Base-by-base conservation (phyloP, 768 basidiomycete genomes). In the Russula sp. region DNA sequence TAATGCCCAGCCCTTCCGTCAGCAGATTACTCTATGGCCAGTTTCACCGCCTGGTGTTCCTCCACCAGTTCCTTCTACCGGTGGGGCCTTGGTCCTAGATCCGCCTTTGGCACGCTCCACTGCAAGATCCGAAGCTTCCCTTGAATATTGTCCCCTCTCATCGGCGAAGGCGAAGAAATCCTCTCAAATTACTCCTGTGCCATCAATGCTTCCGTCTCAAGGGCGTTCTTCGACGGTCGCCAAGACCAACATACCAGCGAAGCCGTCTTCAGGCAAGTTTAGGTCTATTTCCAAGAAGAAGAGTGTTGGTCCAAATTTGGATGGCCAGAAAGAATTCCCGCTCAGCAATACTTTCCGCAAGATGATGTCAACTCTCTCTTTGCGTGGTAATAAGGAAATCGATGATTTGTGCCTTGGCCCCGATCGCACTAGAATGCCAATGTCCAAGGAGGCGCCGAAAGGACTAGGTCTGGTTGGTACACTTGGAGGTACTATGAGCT, bases 391-490 rank as follows among this genome's bases (percentile, higher is more conserved):
- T n/a, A 58, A 59, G 61, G 49, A 34, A 57, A 48, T 16, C 28
- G 57, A n/a, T n/a, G n/a, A 38, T 20, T 14, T 38, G 30, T 62
- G 46, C 38, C 11, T 54, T 36, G 16, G 36, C 16, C 22, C 61
- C 3, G 55, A 54, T 32, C 7, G 20, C 16, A 6, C 68, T 51
- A 75, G 69, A 26, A 61, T 76, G 30, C 79, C 80, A 0, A 80
- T 85, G 24, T 75, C 79, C 5, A 79, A 78, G 0, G 82, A 84
- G 59, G 78, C 79, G 22, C 79, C 83, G 68, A 81, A 81, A 49
- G 78, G 77, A n/a, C 75, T 89, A 20, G 86, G 87, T 0, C 80
- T 88, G 74, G 75, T 77, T 16, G 88, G 87, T 0, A 90, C 88
- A 0, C 81, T 90, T 76, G 88, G 88, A 11, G 83, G 82, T 1